A percentile compares a stretch with the other conserved stretches of the same genome.
Conservation (phyloP, 306 rosid genomes). For the Aeschynomene evenia region DNA sequence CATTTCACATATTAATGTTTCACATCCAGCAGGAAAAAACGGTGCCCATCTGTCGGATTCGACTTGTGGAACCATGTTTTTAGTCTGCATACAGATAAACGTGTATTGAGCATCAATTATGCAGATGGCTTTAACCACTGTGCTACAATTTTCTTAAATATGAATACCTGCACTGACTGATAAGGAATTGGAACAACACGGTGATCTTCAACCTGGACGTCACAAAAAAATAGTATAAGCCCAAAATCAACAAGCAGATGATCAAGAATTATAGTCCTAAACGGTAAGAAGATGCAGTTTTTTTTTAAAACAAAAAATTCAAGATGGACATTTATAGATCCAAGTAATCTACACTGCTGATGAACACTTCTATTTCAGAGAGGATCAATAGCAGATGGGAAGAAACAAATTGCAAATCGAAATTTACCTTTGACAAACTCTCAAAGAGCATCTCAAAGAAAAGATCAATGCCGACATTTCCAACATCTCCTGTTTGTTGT, state of each 20-base stretch:
- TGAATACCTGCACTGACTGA: conserved; percentile 69
- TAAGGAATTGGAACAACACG: conserved; percentile 81
- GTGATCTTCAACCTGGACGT: conserved; percentile 86
- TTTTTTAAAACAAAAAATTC: too few species aligned
- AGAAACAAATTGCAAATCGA: conserved; percentile 20
- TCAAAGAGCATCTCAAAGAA: conserved; percentile 99
- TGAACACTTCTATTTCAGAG: conserved; percentile 12
- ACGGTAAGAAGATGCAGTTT: too few species aligned
- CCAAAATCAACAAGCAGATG: conserved; percentile 9
- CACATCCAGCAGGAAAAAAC: conserved; percentile 28
- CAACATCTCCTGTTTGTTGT: conserved; percentile 95
- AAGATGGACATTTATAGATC: not conserved
- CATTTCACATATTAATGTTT: conserved; percentile 1
- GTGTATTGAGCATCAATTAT: conserved; percentile 6
- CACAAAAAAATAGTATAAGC: conserved; percentile 29
- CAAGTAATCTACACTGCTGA: not conserved
- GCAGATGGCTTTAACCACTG: conserved; percentile 1
- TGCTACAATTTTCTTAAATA: not conserved
- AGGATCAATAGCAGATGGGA: conserved; percentile 7
- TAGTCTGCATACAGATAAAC: not conserved
- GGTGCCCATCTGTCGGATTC: not conserved
- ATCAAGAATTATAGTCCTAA: conserved; percentile 14
- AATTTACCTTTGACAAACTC: conserved; percentile 85
- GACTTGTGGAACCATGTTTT: not conserved
- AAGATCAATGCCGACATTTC: conserved; percentile 93